Base-by-base conservation (phyloP, 106 monocot genomes). In the Apostasia ramifera region DNA sequence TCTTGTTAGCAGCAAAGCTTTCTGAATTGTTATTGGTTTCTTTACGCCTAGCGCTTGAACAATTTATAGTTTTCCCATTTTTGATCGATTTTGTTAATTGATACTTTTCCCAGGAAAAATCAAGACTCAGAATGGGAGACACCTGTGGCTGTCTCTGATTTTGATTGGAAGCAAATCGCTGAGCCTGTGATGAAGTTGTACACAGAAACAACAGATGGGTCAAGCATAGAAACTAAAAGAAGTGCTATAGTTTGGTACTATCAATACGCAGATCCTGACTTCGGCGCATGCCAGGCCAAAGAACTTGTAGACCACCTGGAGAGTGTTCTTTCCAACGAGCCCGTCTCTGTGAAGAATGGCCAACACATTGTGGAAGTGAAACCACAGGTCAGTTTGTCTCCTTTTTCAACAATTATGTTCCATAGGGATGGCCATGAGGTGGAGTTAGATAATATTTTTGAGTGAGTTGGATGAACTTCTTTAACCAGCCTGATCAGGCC, bases 181-280 rank as follows among this genome's bases (percentile, higher is more conserved):
- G 84, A 84, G 48, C 80, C 84, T 7, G 67, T 84, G 37, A 84
- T 84, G 84, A 68, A 66, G 66, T 49, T 84, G 4, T 84, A 84
- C 77, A 84, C 79, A 2, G 84, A 84, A 70, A 77, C 84, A 51
- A 84, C 84, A 9, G 84, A 80, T 71, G 84, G 84, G 61, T 84
- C 84, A 45, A 53, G 54, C 3, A 79, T 84, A 37, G 80, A 80
- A 58, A 46, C 64, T 52, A 84, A 80, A 67, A 80, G 80, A 55
- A 84, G 77, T 46, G 80, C 76, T 41, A 73, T 84, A 47, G 79
- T 84, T 8, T 84, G 84, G 84, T 73, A 80, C 66, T 80, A 84
- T 40, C 80, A 77, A 47, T 66, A 84, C 52, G 84, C 81, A 9
- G 84, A 85, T 70, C 80, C 77, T 3, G 84, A 85, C 59, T 85